Evolutionary conservation across 176 grass and related monocot genomes (phyloP), one percentile per base, ranked within the genome.

Genomic region (Secale cereale): DNA sequence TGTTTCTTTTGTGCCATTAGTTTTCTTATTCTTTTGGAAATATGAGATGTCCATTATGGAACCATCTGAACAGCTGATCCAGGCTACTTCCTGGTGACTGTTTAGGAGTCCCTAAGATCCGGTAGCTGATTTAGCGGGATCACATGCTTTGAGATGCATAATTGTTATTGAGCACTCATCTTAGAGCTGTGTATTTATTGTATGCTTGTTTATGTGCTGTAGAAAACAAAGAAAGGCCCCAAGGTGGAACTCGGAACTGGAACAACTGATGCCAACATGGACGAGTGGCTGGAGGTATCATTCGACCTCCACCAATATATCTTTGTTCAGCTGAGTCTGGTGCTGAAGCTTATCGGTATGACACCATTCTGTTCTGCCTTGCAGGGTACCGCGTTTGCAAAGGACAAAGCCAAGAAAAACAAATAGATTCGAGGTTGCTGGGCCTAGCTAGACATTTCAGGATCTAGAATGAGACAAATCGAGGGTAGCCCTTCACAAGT

Each of bases 251-350:
- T 89, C 8, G 97, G 97, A 82, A 99, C 97, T 17, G 83, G 88
- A 85, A 89, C 85, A 20, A 92, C 87, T 56, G 97, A 96, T 56
- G 88, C 93, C 56, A 81, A 89, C 50, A 94, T 99, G 41, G 97
- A 99, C 79, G 97, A 99, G 74, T 99, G 97, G 97, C 88, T 99
- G 71, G 85, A 99, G 93, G 97, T 99, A 86, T 68, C 30, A 14
- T 69, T 22, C 8, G 69, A 36, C 19, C 22, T 39, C 41, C 57
- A 33, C 29, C 20, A 59, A 16, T 33, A 12, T 33, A 2, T 65
- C 32, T 65, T 78, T 78, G 3, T 52, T 63, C 45, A 78, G 33
- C 6, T 28, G 57, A 65, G 40, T 74, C 5, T 46, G 45, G 17
- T 77, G 20, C 2, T 0, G 7, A 37, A 60, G 20, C 45, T n/a